Evolutionary conservation across 2,329 filamentous ascomycete species (phyloP).

Genomic region (Nannizzia gypsea): DNA sequence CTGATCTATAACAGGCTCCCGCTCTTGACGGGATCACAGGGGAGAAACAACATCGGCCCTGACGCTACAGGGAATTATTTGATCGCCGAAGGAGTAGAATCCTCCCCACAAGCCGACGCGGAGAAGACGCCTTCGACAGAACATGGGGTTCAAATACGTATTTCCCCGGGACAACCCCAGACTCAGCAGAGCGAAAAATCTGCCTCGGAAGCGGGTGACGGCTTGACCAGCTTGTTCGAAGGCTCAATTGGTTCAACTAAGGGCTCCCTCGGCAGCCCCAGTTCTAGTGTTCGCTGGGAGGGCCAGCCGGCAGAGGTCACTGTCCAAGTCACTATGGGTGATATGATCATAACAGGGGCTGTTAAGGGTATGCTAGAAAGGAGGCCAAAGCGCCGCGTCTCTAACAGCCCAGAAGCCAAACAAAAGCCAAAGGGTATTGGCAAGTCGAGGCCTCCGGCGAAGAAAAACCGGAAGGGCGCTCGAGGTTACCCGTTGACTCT

Average conservation of each 20-base stretch:
- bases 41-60: not conserved
- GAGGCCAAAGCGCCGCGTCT: not conserved
- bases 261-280: not conserved
- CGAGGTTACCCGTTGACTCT: not conserved
- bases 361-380: conserved; percentile 10
- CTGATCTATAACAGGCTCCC: conserved; percentile 9
- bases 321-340: conserved; percentile 11
- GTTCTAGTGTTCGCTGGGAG: conserved; percentile 4
- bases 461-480: too few relatives aligned
- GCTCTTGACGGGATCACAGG: not conserved
- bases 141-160: not conserved
- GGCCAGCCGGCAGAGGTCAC: conserved; percentile 11
- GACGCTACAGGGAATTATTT: not conserved
- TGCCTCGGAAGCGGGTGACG: not conserved
- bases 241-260: too few relatives aligned
- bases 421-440: conserved; percentile 7
- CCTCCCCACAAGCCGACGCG: not conserved
- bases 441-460: not conserved
- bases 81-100: not conserved
- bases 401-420: not conserved
- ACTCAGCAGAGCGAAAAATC: not conserved
- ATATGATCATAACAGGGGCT: conserved; percentile 10
- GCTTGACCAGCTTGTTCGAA: not conserved
- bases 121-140: not conserved
- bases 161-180: not conserved